Evolutionary conservation across 2,329 filamentous ascomycete species (phyloP), one percentile per base, ranked within the genome.

Genomic region (Colletotrichum cuscutae): DNA sequence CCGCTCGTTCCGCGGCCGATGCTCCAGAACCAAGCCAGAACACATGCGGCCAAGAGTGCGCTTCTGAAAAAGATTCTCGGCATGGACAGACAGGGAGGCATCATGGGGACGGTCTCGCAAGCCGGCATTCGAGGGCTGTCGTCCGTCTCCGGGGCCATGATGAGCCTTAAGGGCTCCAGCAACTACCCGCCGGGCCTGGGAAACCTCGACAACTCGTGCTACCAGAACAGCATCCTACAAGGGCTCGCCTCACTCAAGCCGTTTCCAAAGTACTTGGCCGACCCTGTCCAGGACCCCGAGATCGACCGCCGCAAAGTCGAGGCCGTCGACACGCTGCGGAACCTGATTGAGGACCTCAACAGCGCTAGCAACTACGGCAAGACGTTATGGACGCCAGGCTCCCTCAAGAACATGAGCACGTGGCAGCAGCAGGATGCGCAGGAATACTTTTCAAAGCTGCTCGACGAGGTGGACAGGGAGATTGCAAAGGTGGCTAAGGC

Each of bases 351-450:
- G n/a, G 89, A 91, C 68, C 85, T 98, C 49, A 94, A 93, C 77
- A 88, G 93, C 78, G 83, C 89, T 0, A 84, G 87, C 9, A 94
- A 95, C 77, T 92, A 94, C 74, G 94, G 94, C 8, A 89, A 88
- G 77, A 92, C 92, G 24, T 86, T 98, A 15, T 98, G 94, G 94
- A 95, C 95, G 7, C 94, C 94, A 0, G 85, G 89, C 0, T 90
- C 93, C 67, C 85, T 98, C 58, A 98, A 98, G 82, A 95, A 92
- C 11, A 97, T 98, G 92, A 96, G 93, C 81, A 98, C 94, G 35
- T 97, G 94, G 90, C 94, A 97, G 77, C 97, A 98, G 80, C 97
- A 99, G 82, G 97, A 99, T 83, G 97, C 97, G 5, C 97, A 98
- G 80, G 97, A 99, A 81, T 99, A 98, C 81, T 98, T 94, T 78